These are phyloP conservation scores for Cordyceps cicadae DNA, from an alignment of 2,329 filamentous ascomycete genomes.

Conservation along the genomic window DNA sequence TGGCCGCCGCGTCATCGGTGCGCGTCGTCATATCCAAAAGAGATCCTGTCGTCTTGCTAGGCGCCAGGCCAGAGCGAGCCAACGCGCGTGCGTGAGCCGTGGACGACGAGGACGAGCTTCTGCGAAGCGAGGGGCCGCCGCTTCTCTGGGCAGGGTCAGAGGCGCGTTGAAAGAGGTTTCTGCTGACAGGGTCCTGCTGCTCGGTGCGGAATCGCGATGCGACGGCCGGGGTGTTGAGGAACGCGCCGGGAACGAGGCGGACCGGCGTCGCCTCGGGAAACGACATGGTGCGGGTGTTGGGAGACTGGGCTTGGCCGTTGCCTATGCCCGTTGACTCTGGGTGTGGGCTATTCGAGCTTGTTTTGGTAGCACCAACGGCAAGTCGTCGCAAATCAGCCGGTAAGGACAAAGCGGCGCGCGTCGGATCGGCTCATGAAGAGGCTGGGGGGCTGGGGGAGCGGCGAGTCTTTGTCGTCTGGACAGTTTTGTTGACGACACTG, in stretches of 20 bases:
- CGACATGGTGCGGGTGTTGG: conserved; percentile 35
- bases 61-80: neutral
- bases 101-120: conserved; percentile 4
- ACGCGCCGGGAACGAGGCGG: conserved; percentile 67
- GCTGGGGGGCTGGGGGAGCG: neutral
- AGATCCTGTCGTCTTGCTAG: conserved; percentile 4
- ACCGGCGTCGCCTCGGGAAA: conserved; percentile 55
- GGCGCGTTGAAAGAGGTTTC: conserved; percentile 39
- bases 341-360: neutral
- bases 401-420: conserved; percentile 4
- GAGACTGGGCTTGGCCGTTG: neutral
- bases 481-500: neutral
- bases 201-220: conserved; percentile 37
- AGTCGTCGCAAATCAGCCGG: neutral
- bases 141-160: conserved; percentile 17
- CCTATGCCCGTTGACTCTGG: neutral
- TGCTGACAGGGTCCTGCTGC: conserved; percentile 38
- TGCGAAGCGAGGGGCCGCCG: neutral
- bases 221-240: conserved; percentile 64
- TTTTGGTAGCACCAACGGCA: neutral
- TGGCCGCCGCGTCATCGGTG: conserved; percentile 15
- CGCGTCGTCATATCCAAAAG: neutral
- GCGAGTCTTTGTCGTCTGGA: neutral
- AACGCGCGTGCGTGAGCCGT: conserved; percentile 6
- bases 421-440: conserved; percentile 7